Base-by-base conservation (phyloP, 176 grass and related monocot genomes). In the Oryza meyeriana region DNA sequence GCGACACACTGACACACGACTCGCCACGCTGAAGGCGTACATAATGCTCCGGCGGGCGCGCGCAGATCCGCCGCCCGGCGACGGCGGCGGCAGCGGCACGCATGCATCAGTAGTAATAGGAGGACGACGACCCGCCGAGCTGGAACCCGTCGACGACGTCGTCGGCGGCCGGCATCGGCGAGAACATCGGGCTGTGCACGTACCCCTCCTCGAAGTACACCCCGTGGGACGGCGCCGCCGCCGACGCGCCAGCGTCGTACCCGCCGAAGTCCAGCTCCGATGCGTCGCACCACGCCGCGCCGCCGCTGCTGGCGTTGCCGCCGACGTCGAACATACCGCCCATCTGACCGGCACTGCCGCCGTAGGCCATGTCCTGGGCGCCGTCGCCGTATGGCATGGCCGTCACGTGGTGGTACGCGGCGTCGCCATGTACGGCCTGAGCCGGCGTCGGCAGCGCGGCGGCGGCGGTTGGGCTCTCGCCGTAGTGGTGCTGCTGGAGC, bases 191-290 rank as follows among this genome's bases (percentile, higher is more conserved):
- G 86, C 91, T 97, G 69, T 97, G 91, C 86, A 97, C 91, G 45
- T 93, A 97, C 11, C 88, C 94, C 79, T 97, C 94, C 39, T 97
- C 91, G 55, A 97, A 97, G 78, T 89, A 97, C 81, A 93, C 71
- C 69, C 88, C 88, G 30, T 83, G 74, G 18, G 66, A 22, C 1
- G 52, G 20, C 52, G 52, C 12, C 44, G 16, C 13, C 13, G 47
- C n/a, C 55, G 55, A 59, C 41, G 74, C 35, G 70, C 12, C 71
- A 13, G 50, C 24, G 10, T 48, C 59, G 68, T 84, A 88, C 10
- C 77, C 77, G 9, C 76, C 74, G 18, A 87, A 91, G 58, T 91
- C 81, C 39, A 91, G 84, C 84, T 89, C 88, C 28, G 83, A 61
- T 27, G 84, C 86, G 59, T 93, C 88, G 84, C 88, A 90, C 88